Base-by-base conservation (phyloP, 2,329 filamentous ascomycete genomes). In the Aspergillus quadricinctus region DNA sequence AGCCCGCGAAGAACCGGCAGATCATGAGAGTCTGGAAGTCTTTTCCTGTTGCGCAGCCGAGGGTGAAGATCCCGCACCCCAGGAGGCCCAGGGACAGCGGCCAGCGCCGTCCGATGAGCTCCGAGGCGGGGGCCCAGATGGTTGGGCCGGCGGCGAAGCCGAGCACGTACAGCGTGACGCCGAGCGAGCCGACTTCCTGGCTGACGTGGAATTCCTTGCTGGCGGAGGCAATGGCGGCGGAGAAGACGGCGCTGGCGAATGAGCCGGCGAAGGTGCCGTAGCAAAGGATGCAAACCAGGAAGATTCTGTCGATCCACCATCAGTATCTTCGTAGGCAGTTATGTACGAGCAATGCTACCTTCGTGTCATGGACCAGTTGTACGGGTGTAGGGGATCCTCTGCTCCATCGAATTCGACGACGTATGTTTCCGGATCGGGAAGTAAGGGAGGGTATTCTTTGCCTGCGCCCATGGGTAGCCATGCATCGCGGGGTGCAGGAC, bases 191-290 rank as follows among this genome's bases (percentile, higher is more conserved):
- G 2, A 79, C 73, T 57, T 80, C 73, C 0, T 57, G 65, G n/a
- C 74, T 73, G 17, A 81, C 74, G 11, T 76, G 58, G 59, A 81
- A 82, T 9, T 81, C 68, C 3, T 57, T 48, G 11, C 83, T 80
- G 7, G 90, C 78, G 6, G 75, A 64, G 3, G 58, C 58, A 0
- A 86, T 88, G 4, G 86, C 86, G 17, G 85, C 77, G 1, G 87
- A 89, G 75, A 89, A 91, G 64, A 90, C 86, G 70, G 84, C 87
- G 8, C 72, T 75, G 0, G 77, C 76, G 57, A 84, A 83, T 0
- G 81, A 78, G 0, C 78, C 73, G 1, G 75, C 70, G 41, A 84
- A 72, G 3, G 81, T 83, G 5, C 78, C 77, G 53, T 79, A 83
- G 14, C 66, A 65, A 4, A 72, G 56, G 1, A 66, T 57, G 27